These are phyloP conservation scores for Alternaria arborescens DNA, from an alignment of 2,329 filamentous ascomycete genomes.

Conservation along the genomic window DNA sequence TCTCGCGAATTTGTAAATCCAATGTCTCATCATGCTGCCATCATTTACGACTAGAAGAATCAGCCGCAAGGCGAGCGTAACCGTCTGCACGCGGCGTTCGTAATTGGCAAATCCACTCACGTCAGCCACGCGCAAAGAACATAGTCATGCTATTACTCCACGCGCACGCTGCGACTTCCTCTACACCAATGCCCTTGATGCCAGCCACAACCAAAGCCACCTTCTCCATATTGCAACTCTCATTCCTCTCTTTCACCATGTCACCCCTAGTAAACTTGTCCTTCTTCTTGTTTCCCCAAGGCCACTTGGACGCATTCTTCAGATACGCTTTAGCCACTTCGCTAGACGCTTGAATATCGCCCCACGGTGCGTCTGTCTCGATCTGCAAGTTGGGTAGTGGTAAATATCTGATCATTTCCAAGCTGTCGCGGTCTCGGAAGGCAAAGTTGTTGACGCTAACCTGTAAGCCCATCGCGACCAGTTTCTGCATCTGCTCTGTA, in stretches of 20 bases:
- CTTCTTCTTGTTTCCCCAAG: constrained; percentile 57
- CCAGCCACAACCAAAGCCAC: constrained; percentile 61
- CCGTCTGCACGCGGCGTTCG: background rate
- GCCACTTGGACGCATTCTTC: constrained; percentile 49
- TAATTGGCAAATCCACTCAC: no score
- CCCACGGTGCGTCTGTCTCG: constrained; percentile 62
- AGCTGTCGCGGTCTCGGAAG: constrained; percentile 51
- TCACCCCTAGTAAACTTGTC: constrained; percentile 57
- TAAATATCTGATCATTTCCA: constrained; percentile 55
- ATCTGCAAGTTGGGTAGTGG: constrained; percentile 56
- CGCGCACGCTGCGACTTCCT: constrained; percentile 55
- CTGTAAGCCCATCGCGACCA: constrained; percentile 53
- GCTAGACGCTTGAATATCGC: constrained; percentile 50
- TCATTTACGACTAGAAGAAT: no score
- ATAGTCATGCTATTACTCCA: constrained; percentile 48
- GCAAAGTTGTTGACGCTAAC: constrained; percentile 62
- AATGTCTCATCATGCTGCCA: no score
- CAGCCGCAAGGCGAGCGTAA: background rate
- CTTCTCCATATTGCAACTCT: constrained; percentile 59
- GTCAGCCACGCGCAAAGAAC: constrained; percentile 9
- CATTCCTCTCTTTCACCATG: constrained; percentile 63
- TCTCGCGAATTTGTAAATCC: background rate
- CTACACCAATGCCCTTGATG: constrained; percentile 54
- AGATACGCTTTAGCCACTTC: constrained; percentile 56
- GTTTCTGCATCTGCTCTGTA: constrained; percentile 51